These are phyloP conservation scores for Magnolia officinalis DNA, from an alignment of 164 flowering plant genomes.

Conservation along the genomic window DNA sequence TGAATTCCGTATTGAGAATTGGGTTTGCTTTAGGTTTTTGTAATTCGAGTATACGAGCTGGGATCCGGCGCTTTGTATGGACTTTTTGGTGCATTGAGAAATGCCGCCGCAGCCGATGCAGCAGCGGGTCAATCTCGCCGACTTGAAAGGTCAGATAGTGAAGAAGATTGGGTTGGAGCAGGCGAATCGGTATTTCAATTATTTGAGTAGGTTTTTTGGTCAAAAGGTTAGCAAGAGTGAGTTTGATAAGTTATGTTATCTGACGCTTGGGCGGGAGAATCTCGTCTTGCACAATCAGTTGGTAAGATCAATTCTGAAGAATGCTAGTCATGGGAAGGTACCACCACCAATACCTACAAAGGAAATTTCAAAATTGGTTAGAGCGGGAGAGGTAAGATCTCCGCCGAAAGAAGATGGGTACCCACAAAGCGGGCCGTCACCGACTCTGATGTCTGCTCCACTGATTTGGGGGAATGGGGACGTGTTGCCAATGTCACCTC, in stretches of 20 bases:
- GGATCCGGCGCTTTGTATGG: conserved; percentile 17
- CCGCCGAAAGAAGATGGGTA: conserved; percentile 46
- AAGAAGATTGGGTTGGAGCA: conserved; percentile 83
- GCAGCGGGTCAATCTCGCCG: conserved; percentile 67
- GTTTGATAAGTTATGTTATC: conserved; percentile 64
- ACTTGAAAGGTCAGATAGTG: conserved; percentile 71
- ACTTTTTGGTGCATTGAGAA: conserved; percentile 35
- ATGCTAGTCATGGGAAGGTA: conserved; percentile 64
- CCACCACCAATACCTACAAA: conserved; percentile 44
- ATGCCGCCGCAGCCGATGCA: conserved; percentile 69
- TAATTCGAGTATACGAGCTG: neutral
- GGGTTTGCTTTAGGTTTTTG: conserved; percentile 19
- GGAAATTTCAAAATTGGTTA: conserved; percentile 31
- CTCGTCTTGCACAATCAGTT: conserved; percentile 75
- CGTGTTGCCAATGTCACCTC: conserved; percentile 54
- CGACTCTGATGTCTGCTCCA: conserved; percentile 27
- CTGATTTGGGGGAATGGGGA: conserved; percentile 79
- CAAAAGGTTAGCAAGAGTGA: conserved; percentile 76
- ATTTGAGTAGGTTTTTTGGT: conserved; percentile 61
- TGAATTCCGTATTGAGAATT: conserved; percentile 17
- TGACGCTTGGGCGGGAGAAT: conserved; percentile 73
- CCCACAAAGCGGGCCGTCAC: conserved; percentile 39
- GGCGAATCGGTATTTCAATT: conserved; percentile 61
- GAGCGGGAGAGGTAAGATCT: conserved; percentile 29
- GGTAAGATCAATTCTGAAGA: conserved; percentile 72